These are phyloP conservation scores for Ophiostoma perfectum DNA, from an alignment of 2,329 filamentous ascomycete genomes.

Conservation along the genomic window DNA sequence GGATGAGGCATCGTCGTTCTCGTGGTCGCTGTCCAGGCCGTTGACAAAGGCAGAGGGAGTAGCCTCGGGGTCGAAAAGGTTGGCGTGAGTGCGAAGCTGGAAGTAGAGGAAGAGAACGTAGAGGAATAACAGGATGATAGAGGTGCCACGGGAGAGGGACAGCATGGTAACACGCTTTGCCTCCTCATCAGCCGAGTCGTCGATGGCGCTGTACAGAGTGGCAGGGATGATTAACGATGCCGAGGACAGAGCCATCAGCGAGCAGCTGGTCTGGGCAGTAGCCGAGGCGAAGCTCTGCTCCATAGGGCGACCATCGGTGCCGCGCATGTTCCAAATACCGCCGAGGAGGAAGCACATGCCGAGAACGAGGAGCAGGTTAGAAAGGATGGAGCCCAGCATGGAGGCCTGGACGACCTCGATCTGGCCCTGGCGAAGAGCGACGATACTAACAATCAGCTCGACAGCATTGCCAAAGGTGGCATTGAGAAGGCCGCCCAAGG, in stretches of 20 bases:
- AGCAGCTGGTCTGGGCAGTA: slow-evolving; percentile 71
- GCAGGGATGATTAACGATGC: slow-evolving; percentile 76
- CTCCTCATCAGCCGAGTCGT: slow-evolving; percentile 37
- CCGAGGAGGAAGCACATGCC: slow-evolving; percentile 84
- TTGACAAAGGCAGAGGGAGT: slow-evolving; percentile 26
- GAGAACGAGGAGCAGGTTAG: slow-evolving; percentile 80
- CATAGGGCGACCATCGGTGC: slow-evolving; percentile 49
- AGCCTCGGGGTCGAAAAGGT: slow-evolving; percentile 60
- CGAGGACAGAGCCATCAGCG: slow-evolving; percentile 68
- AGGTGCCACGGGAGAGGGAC: slow-evolving; percentile 67
- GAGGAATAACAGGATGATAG: slow-evolving; percentile 67
- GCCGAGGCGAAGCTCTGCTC: slow-evolving; percentile 72
- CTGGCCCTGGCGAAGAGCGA: slow-evolving; percentile 77
- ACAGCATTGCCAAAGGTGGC: slow-evolving; percentile 77
- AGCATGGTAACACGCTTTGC: slow-evolving; percentile 55
- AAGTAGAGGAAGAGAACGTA: slow-evolving; percentile 75
- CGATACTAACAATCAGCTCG: slow-evolving; percentile 79
- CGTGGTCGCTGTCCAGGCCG: slow-evolving; percentile 22
- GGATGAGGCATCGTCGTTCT: slow-evolving; percentile 31
- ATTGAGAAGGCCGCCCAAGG: slow-evolving; percentile 67
- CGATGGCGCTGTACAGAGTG: slow-evolving; percentile 63
- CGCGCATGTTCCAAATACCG: slow-evolving; percentile 58
- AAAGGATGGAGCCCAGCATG: slow-evolving; percentile 83
- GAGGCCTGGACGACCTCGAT: slow-evolving; percentile 90
- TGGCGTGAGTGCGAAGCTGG: slow-evolving; percentile 68